Conservation (phyloP, 148 eudicot species). For the Silene conica region DNA sequence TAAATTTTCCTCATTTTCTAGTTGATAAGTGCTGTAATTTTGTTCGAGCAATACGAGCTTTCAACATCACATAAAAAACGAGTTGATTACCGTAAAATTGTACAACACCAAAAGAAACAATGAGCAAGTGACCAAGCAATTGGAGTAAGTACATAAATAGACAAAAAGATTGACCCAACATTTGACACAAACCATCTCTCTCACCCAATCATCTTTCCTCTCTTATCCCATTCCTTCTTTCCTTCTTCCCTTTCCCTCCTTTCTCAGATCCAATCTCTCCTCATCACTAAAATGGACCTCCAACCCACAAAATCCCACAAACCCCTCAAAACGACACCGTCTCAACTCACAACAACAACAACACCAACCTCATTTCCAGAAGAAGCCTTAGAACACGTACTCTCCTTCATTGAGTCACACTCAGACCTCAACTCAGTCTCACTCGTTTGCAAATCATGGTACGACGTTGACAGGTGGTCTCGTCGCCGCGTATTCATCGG, state of each 20-base stretch:
- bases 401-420: slow-evolving; percentile 29
- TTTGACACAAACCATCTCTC: background rate
- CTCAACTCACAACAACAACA: background rate
- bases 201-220: slow-evolving; percentile 32
- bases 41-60: no score
- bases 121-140: no score
- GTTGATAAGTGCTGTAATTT: no score
- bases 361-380: slow-evolving; percentile 22
- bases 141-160: background rate
- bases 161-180: slow-evolving; percentile 14
- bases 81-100: no score
- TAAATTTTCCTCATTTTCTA: no score
- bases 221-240: slow-evolving; percentile 12
- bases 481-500: slow-evolving; percentile 29
- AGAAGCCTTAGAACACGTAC: slow-evolving; percentile 32
- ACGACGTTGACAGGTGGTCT: slow-evolving; percentile 36
- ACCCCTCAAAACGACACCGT: slow-evolving; percentile 9
- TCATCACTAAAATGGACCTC: slow-evolving; percentile 17
- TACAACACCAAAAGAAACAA: no score
- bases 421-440: slow-evolving; percentile 38
- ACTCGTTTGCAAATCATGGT: slow-evolving; percentile 42
- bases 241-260: slow-evolving; percentile 13
- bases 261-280: slow-evolving; percentile 9
- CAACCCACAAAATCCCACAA: slow-evolving; percentile 5
- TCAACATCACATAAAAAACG: no score